phyloP scores from a whole-genome alignment of 2,329 filamentous ascomycete genomes.

The Setomelanomma holmii region DNA sequence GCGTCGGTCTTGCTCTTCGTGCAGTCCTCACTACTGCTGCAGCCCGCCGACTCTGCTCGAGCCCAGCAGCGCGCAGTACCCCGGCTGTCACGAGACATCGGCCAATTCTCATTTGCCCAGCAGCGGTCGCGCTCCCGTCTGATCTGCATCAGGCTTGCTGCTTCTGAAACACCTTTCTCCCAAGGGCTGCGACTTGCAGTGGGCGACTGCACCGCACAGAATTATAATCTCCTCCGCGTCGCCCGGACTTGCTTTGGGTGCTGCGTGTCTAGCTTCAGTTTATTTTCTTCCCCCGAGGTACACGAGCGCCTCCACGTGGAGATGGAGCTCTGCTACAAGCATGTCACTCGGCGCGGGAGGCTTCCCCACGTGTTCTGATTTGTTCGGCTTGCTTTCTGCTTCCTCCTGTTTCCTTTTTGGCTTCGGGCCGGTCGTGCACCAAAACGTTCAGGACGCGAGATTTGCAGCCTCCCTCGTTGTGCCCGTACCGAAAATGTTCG shows the following conservation, averaged over 20 bases:
- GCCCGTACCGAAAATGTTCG: neutral
- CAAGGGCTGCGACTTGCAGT: neutral
- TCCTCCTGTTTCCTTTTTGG: conserved; percentile 11
- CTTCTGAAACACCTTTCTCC: conserved; percentile 27
- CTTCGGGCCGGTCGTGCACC: conserved; percentile 6
- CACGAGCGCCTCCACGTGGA: conserved; percentile 8
- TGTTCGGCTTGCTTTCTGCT: conserved; percentile 5
- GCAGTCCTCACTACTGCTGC: neutral
- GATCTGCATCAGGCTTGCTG: conserved; percentile 29
- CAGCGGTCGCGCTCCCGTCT: conserved; percentile 32
- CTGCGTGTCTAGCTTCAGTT: neutral
- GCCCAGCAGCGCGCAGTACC: neutral
- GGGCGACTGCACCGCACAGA: neutral
- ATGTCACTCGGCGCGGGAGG: conserved; percentile 1
- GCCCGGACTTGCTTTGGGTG: neutral
- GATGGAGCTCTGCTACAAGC: neutral
- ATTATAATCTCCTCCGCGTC: neutral
- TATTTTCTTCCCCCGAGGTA: neutral
- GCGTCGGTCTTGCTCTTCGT: conserved; percentile 14
- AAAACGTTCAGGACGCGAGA: conserved; percentile 8
- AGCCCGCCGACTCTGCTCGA: neutral
- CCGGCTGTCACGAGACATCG: conserved; percentile 28
- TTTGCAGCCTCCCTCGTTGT: neutral
- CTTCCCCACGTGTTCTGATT: conserved; percentile 5
- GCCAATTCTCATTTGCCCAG: conserved; percentile 10